Percentiles rank a stretch among this genome's conserved stretches.
Evolutionary conservation across 805 yeast species (phyloP).

Genomic region (Saturnispora bothae): DNA sequence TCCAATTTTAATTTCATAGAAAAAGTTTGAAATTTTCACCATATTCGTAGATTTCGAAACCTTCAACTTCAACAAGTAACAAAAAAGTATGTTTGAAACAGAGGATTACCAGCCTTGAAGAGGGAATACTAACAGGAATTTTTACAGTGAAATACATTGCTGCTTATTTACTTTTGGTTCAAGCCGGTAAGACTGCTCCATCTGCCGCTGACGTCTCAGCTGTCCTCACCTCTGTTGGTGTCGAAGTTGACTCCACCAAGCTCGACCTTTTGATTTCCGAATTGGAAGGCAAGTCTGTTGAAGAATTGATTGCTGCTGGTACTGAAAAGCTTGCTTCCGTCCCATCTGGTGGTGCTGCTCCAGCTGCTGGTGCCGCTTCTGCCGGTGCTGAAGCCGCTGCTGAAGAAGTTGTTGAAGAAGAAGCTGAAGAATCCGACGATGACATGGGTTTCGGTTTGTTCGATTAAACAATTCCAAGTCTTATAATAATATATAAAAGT

Average conservation of each 20-base stretch:
- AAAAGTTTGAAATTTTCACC: slow-evolving; percentile 1
- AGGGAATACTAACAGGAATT: neutral
- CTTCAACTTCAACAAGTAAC: neutral
- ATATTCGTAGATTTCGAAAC: neutral
- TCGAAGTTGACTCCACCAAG: slow-evolving; percentile 73
- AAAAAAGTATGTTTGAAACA: neutral
- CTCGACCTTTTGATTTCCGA: slow-evolving; percentile 60
- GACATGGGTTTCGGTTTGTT: slow-evolving; percentile 84
- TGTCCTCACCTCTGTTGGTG: slow-evolving; percentile 66
- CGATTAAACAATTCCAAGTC: slow-evolving; percentile 54
- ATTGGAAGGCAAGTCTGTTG: slow-evolving; percentile 66
- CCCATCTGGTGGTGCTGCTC: slow-evolving; percentile 77
- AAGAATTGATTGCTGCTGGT: slow-evolving; percentile 73
- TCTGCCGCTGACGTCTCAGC: slow-evolving; percentile 66
- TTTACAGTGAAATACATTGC: slow-evolving; percentile 77
- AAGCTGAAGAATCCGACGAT: slow-evolving; percentile 45
- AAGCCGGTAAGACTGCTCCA: slow-evolving; percentile 81
- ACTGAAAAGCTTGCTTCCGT: slow-evolving; percentile 70
- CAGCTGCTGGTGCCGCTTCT: slow-evolving; percentile 46
- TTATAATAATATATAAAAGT: neutral
- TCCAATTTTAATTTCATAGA: neutral
- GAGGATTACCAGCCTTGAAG: neutral
- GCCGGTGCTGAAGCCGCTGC: slow-evolving; percentile 46
- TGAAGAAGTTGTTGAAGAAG: slow-evolving; percentile 43
- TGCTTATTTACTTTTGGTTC: slow-evolving; percentile 82